These are phyloP conservation scores for Penicillium argentinense DNA, from an alignment of 495 filamentous ascomycete species.

Conservation along the genomic window DNA sequence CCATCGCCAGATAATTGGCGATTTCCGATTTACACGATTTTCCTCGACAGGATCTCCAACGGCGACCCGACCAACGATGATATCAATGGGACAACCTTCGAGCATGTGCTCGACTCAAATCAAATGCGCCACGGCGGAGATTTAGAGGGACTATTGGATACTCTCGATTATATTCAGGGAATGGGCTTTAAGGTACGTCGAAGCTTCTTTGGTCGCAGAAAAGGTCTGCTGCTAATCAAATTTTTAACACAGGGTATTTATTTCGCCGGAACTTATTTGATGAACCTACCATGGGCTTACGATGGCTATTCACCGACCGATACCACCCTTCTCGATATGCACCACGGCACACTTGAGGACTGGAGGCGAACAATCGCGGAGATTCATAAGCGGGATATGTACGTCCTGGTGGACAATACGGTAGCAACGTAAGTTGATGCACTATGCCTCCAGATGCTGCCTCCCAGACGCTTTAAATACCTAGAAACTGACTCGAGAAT, in stretches of 20 bases:
- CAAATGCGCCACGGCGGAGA: conserved; percentile 44
- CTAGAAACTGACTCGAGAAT: neutral
- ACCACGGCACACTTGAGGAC: conserved; percentile 36
- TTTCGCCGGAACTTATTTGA: conserved; percentile 37
- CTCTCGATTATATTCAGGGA: conserved; percentile 39
- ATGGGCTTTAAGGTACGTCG: conserved; percentile 36
- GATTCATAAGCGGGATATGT: conserved; percentile 40
- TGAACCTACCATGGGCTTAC: conserved; percentile 44
- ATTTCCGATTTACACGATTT: conserved; percentile 42
- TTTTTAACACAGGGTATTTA: conserved; percentile 26
- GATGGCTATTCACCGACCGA: conserved; percentile 42
- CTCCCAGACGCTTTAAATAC: neutral
- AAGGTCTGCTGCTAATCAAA: neutral
- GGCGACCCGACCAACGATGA: conserved; percentile 30
- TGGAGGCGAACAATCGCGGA: conserved; percentile 34
- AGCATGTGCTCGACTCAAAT: conserved; percentile 37
- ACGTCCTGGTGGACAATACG: conserved; percentile 42
- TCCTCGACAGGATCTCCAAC: conserved; percentile 41
- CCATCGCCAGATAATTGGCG: conserved; percentile 46
- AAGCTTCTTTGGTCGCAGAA: neutral
- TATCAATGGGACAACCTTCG: conserved; percentile 20
- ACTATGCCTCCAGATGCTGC: neutral
- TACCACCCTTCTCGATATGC: conserved; percentile 39
- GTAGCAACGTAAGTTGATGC: conserved; percentile 33
- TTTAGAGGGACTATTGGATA: conserved; percentile 33